These are phyloP conservation scores for Leccinellum rugosiceps DNA, from an alignment of 768 basidiomycete species.

Conservation along the genomic window DNA sequence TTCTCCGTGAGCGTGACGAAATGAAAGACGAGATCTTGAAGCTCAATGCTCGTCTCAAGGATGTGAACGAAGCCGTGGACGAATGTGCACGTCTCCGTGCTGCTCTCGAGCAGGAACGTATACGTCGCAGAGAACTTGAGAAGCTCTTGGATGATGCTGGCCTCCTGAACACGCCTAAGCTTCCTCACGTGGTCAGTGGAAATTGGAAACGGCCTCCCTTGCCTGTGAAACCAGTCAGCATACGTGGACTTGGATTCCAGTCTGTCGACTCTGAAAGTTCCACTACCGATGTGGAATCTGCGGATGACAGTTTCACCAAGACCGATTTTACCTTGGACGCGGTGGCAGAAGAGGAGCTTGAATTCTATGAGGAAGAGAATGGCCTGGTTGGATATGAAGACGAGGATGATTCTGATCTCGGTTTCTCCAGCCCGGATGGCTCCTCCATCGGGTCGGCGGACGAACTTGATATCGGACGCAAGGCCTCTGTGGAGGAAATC, in stretches of 20 bases:
- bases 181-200: conserved; percentile 14
- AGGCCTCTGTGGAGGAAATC: conserved; percentile 10
- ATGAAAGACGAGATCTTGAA: conserved; percentile 29
- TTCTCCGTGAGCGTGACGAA: conserved; percentile 28
- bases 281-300: conserved; percentile 64
- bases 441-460: conserved; percentile 57
- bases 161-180: conserved; percentile 45
- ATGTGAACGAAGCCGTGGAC: conserved; percentile 22
- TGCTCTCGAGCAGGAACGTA: conserved; percentile 40
- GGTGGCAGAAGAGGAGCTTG: conserved; percentile 55
- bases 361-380: conserved; percentile 44
- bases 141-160: conserved; percentile 45
- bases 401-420: conserved; percentile 56
- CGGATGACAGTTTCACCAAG: conserved; percentile 41
- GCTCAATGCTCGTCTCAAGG: conserved; percentile 31
- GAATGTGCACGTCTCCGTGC: conserved; percentile 27
- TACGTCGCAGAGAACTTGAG: conserved; percentile 47
- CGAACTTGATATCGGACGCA: conserved; percentile 32
- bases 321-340: conserved; percentile 50
- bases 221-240: conserved; percentile 22
- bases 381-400: conserved; percentile 68
- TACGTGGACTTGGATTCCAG: conserved; percentile 46
- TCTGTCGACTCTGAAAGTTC: conserved; percentile 68
- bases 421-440: conserved; percentile 40
- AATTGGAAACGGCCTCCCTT: conserved; percentile 14